Percentiles rank a stretch among this genome's conserved stretches.
These are phyloP conservation scores for Hygrophoropsis aurantiaca DNA, from an alignment of 768 basidiomycete genomes.

Conservation along the genomic window DNA sequence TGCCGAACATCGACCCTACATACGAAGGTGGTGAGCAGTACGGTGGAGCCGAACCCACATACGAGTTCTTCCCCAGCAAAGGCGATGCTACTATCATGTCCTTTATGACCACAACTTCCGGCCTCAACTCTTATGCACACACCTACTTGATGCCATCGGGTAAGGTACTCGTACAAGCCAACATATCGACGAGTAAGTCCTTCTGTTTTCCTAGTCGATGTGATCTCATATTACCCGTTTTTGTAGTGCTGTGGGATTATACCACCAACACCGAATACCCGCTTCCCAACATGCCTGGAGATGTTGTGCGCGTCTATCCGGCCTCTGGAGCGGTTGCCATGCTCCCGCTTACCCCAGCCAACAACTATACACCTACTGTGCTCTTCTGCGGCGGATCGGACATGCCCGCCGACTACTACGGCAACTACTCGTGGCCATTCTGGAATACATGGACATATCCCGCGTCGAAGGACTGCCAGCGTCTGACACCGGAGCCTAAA, in stretches of 20 bases:
- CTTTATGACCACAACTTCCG: conserved; percentile 71
- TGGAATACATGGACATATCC: conserved; percentile 75
- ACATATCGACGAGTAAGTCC: conserved; percentile 67
- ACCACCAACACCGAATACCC: conserved; percentile 54
- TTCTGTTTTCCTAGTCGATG: conserved; percentile 2
- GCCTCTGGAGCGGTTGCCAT: conserved; percentile 87
- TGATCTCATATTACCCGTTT: neutral
- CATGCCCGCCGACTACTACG: conserved; percentile 72
- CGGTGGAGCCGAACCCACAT: conserved; percentile 68
- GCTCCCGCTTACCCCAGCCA: conserved; percentile 87
- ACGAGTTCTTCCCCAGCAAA: conserved; percentile 75
- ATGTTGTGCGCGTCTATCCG: conserved; percentile 82
- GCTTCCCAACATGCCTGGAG: conserved; percentile 71
- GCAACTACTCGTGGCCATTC: conserved; percentile 72
- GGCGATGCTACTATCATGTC: conserved; percentile 50
- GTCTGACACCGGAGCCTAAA: conserved; percentile 82
- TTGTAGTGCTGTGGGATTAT: conserved; percentile 51
- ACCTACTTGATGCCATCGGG: conserved; percentile 74
- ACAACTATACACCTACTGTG: conserved; percentile 83
- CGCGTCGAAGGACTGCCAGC: conserved; percentile 71
- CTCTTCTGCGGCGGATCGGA: conserved; percentile 90
- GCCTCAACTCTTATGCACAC: conserved; percentile 76
- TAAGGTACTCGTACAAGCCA: conserved; percentile 77
- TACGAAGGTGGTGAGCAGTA: conserved; percentile 45
- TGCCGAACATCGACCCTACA: conserved; percentile 62